These are phyloP conservation scores for Tephrocybe sp. DNA, from an alignment of 768 basidiomycete species.

Conservation along the genomic window DNA sequence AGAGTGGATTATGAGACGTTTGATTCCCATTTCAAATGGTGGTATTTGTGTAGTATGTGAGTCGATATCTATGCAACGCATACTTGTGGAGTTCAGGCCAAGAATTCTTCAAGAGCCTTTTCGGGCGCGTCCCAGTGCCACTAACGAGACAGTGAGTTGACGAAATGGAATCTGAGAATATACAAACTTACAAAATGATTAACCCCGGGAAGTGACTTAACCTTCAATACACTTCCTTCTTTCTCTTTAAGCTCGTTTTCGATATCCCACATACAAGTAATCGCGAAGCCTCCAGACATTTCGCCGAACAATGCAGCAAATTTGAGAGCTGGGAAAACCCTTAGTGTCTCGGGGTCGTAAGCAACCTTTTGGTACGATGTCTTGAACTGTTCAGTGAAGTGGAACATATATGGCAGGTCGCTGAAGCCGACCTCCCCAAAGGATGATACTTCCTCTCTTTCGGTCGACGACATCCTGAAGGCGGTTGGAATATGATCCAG, in stretches of 20 bases:
- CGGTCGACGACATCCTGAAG: slow-evolving; percentile 20
- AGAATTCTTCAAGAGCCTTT: slow-evolving; percentile 6
- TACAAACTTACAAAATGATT: slow-evolving; percentile 23
- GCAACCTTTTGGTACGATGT: slow-evolving; percentile 22
- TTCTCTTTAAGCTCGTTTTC: slow-evolving; percentile 17
- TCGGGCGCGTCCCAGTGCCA: slow-evolving; percentile 25
- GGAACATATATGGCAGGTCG: slow-evolving; percentile 20
- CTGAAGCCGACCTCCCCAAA: slow-evolving; percentile 9
- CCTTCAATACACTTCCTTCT: slow-evolving; percentile 10
- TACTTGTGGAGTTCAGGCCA: background rate
- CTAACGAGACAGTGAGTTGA: slow-evolving; percentile 6
- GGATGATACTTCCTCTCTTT: slow-evolving; percentile 13
- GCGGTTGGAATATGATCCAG: slow-evolving; percentile 21
- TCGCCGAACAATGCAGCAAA: slow-evolving; percentile 13
- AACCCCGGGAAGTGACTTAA: slow-evolving; percentile 11
- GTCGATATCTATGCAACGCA: too few relatives aligned
- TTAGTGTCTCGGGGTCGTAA: slow-evolving; percentile 8
- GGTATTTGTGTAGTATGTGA: too few relatives aligned
- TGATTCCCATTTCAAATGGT: too few relatives aligned
- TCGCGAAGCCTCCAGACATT: slow-evolving; percentile 17
- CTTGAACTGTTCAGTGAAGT: slow-evolving; percentile 14
- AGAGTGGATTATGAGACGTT: too few relatives aligned
- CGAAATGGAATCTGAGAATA: background rate
- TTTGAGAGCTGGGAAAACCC: slow-evolving; percentile 19
- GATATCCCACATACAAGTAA: slow-evolving; percentile 19